phyloP scores from a whole-genome alignment of 331 rosid species.

The Acacia pycnantha region DNA sequence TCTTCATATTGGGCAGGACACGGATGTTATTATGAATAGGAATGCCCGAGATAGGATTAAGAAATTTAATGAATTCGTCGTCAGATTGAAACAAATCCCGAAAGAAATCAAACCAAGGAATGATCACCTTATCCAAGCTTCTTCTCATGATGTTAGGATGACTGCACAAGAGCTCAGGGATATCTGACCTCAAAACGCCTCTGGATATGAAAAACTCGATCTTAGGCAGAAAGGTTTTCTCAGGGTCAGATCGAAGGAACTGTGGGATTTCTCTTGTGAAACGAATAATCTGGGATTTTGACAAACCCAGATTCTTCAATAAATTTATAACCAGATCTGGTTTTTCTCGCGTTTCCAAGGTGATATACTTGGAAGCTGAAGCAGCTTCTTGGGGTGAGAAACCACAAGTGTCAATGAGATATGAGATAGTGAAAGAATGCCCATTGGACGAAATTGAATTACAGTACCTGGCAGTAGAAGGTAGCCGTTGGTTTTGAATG shows the following conservation, averaged over 20 bases:
- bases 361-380: neutral
- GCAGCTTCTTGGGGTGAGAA: neutral
- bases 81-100: neutral
- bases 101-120: neutral
- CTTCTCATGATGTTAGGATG: conserved; percentile 8
- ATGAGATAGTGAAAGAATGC: neutral
- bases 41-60: conserved; percentile 18
- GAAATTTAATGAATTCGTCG: neutral
- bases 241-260: neutral
- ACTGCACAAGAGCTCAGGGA: neutral
- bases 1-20: conserved; percentile 33
- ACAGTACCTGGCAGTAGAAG: neutral
- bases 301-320: neutral
- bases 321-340: neutral
- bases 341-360: neutral
- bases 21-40: neutral
- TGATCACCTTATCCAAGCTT: neutral
- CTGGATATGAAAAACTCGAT: conserved; percentile 30
- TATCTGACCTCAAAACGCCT: conserved; percentile 24
- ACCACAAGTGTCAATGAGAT: neutral
- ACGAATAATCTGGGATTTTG: neutral
- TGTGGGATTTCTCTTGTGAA: neutral
- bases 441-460: neutral
- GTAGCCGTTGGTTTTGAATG: neutral
- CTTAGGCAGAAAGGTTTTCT: neutral